Conservation (phyloP, 2,329 filamentous ascomycete species). For the Parafenestella ontariensis region DNA sequence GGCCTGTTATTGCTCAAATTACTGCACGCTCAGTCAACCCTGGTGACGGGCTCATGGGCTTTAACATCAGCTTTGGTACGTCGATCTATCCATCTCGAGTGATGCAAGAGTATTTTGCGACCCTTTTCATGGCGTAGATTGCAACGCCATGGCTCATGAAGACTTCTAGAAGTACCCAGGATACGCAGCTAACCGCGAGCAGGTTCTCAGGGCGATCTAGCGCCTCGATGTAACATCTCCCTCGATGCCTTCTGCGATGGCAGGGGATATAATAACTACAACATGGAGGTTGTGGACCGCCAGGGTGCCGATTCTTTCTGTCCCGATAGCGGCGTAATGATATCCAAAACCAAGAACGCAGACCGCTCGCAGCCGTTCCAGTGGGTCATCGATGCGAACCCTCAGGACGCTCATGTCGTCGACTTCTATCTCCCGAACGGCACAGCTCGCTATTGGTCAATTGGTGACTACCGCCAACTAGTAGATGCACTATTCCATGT, state of each 20-base stretch:
- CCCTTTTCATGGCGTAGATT: too few relatives aligned
- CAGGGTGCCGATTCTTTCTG: slow-evolving; percentile 63
- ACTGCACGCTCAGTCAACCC: slow-evolving; percentile 58
- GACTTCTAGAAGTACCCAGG: not conserved
- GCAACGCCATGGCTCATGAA: too few relatives aligned
- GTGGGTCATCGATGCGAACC: slow-evolving; percentile 63
- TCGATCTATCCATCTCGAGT: not conserved
- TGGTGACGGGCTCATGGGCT: slow-evolving; percentile 52
- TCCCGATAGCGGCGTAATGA: slow-evolving; percentile 61
- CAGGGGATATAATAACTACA: slow-evolving; percentile 59
- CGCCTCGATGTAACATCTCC: slow-evolving; percentile 53
- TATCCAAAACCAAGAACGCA: slow-evolving; percentile 60
- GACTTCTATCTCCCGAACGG: slow-evolving; percentile 61
- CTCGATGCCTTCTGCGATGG: slow-evolving; percentile 60
- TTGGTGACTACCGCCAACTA: slow-evolving; percentile 63
- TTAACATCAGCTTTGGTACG: slow-evolving; percentile 55
- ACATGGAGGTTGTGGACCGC: slow-evolving; percentile 61
- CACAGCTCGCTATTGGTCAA: slow-evolving; percentile 55
- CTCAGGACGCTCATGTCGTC: slow-evolving; percentile 59
- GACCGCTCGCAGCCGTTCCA: slow-evolving; percentile 57
- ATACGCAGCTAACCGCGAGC: not conserved
- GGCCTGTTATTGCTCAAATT: slow-evolving; percentile 55
- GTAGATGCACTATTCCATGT: slow-evolving; percentile 63
- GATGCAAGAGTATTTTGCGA: too few relatives aligned
- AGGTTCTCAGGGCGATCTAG: slow-evolving; percentile 47